Evolutionary conservation across 2,329 filamentous ascomycete genomes (phyloP).

Genomic region (Pezicula neosporulosa): DNA sequence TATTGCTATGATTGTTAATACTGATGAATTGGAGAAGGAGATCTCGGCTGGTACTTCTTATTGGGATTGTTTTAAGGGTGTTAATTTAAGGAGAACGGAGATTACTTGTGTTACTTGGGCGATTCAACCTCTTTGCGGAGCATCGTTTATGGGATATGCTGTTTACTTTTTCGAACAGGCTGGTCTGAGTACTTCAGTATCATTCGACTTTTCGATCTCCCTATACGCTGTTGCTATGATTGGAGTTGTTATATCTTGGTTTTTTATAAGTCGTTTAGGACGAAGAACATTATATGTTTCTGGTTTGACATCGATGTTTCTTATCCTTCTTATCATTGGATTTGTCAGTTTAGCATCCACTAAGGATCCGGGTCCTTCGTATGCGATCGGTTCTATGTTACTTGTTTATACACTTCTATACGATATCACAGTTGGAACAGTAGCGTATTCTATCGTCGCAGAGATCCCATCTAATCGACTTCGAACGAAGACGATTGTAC

Average conservation of each 20-base stretch:
- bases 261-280: too few species aligned
- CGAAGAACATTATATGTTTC: too few species aligned
- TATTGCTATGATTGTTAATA: constrained; percentile 89
- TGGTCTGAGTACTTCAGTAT: too few species aligned
- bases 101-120: constrained; percentile 54
- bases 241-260: too few species aligned
- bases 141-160: constrained; percentile 60
- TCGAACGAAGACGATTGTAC: constrained; percentile 85
- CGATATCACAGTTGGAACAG: constrained; percentile 80
- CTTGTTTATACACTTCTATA: constrained; percentile 77
- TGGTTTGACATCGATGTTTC: too few species aligned
- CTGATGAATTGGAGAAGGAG: constrained; percentile 57
- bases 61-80: constrained; percentile 41
- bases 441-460: constrained; percentile 81
- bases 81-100: constrained; percentile 43
- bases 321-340: constrained; percentile 77
- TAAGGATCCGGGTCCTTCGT: constrained; percentile 35
- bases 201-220: too few species aligned
- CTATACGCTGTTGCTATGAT: constrained; percentile 44
- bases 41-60: constrained; percentile 45
- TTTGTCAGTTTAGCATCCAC: constrained; percentile 28
- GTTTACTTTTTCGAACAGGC: constrained; percentile 57
- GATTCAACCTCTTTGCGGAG: constrained; percentile 59
- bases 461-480: constrained; percentile 78
- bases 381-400: constrained; percentile 60